Evolutionary conservation across 2,329 filamentous ascomycete species (phyloP), one percentile per base, ranked within the genome.

Genomic region (Didymella sp.): DNA sequence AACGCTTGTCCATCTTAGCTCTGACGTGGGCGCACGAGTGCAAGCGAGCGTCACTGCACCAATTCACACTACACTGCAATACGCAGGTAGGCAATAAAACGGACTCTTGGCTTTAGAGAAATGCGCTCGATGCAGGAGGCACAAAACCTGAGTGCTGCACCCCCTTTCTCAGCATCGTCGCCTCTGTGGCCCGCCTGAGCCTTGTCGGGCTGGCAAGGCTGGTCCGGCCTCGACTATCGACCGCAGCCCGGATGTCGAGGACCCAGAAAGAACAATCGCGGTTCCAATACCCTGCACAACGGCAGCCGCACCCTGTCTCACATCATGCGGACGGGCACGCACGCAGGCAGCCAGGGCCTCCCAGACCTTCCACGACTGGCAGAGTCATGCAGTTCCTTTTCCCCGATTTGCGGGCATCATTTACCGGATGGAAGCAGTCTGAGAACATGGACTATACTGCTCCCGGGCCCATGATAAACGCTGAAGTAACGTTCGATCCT

Each of bases 281-380:
- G 13, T 42, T 28, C 9, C 40, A 9, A 21, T 33, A 42, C 47
- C 47, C 47, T 56, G 53, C 53, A 27, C 12, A 42, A 52, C 37
- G 47, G 43, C 37, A 48, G 24, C 37, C 30, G 37, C 48, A 31
- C 54, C 54, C 54, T 57, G 54, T 57, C 54, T 57, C 54, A 40
- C 54, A 57, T 57, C 54, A 51, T 52, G 28, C 48, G 43, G 42
- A 51, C 48, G 48, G 48, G 30, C 42, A 37, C 12, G 47, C 37
- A 21, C 15, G 28, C 42, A 37, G 12, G 42, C 37, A 22, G 22
- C 27, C 28, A 56, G 42, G 47, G 42, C 42, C 33, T 27, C 43
- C 25, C 30, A 38, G 27, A 30, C 19, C 30, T 57, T 44, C 43
- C 19, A 43, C 17, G 15, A 31, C 11, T 43, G 28, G 24, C 37